These are phyloP conservation scores for Taphrina populina DNA, from an alignment of 1,139 yeast genomes.

Conservation along the genomic window DNA sequence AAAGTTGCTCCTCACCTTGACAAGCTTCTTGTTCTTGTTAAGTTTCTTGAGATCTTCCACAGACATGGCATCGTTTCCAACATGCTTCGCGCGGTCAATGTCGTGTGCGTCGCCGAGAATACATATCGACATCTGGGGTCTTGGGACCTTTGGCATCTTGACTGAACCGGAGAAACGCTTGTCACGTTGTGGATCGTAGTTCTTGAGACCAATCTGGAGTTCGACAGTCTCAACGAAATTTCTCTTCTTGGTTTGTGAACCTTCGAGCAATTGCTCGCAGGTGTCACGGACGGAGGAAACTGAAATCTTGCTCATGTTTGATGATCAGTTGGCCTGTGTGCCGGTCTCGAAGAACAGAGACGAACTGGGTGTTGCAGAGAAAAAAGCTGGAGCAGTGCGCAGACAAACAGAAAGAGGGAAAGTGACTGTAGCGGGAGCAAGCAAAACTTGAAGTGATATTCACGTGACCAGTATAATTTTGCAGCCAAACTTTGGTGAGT, in stretches of 20 bases:
- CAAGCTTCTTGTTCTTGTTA: conserved; percentile 99
- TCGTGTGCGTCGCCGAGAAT: conserved; percentile 99
- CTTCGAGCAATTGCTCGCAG: conserved; percentile 88
- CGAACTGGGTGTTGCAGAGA: background rate
- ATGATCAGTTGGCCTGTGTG: background rate
- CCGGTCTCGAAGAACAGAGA: too few relatives aligned
- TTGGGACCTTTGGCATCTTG: conserved; percentile 98
- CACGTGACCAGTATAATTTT: too few relatives aligned
- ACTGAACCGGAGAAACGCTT: conserved; percentile 99
- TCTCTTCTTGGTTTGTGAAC: conserved; percentile 98
- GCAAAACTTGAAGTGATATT: too few relatives aligned
- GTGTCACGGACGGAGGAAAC: conserved; percentile 71
- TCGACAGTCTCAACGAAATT: conserved; percentile 99
- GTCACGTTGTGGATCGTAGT: conserved; percentile 99
- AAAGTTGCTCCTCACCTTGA: conserved; percentile 51
- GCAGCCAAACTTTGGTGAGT: too few relatives aligned
- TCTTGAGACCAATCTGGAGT: conserved; percentile 99
- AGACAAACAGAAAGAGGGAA: too few relatives aligned
- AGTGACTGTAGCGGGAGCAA: too few relatives aligned
- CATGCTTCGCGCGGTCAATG: conserved; percentile 99
- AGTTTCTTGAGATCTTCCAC: conserved; percentile 99
- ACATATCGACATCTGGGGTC: conserved; percentile 99
- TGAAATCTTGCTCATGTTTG: conserved; percentile 17
- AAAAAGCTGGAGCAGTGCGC: background rate
- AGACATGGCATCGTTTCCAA: conserved; percentile 99